Evolutionary conservation across 2,329 filamentous ascomycete species (phyloP).

Genomic region (Xylariaceae sp.): DNA sequence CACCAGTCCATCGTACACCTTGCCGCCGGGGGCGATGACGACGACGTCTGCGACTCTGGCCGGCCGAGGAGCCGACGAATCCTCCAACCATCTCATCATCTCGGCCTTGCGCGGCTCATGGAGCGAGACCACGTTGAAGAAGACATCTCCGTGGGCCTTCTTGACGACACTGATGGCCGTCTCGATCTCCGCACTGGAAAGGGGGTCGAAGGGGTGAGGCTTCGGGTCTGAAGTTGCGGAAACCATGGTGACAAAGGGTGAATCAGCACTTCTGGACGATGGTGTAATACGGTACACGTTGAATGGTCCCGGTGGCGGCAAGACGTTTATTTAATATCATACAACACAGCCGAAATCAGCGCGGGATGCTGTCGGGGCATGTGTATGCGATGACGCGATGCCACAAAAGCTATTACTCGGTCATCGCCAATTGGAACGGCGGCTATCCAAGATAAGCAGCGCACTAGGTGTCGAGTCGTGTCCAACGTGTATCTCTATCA

Average conservation of each 20-base stretch:
- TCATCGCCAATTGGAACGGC: conserved; percentile 15
- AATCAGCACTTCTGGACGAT: too few species aligned
- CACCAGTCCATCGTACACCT: conserved; percentile 76
- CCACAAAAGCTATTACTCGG: conserved; percentile 5
- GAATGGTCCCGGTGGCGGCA: too few species aligned
- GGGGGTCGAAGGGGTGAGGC: conserved; percentile 71
- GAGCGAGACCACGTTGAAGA: conserved; percentile 81
- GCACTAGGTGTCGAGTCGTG: too few species aligned
- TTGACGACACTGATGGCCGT: conserved; percentile 60
- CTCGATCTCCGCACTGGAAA: conserved; percentile 66
- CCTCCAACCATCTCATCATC: conserved; percentile 71
- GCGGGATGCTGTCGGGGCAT: too few species aligned
- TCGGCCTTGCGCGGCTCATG: conserved; percentile 79
- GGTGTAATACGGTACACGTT: too few species aligned
- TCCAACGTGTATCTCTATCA: conserved; percentile 2
- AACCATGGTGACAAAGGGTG: conserved; percentile 17
- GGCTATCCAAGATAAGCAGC: too few species aligned
- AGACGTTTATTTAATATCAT: too few species aligned
- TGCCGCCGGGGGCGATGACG: conserved; percentile 69
- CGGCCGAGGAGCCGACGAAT: conserved; percentile 53
- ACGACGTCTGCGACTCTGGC: conserved; percentile 73
- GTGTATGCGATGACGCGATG: conserved; percentile 9
- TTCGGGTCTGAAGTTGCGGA: conserved; percentile 10
- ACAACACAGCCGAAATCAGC: too few species aligned
- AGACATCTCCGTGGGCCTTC: conserved; percentile 60